These are phyloP conservation scores for Aspergillus costaricaensis DNA, from an alignment of 2,329 filamentous ascomycete species.

Conservation along the genomic window DNA sequence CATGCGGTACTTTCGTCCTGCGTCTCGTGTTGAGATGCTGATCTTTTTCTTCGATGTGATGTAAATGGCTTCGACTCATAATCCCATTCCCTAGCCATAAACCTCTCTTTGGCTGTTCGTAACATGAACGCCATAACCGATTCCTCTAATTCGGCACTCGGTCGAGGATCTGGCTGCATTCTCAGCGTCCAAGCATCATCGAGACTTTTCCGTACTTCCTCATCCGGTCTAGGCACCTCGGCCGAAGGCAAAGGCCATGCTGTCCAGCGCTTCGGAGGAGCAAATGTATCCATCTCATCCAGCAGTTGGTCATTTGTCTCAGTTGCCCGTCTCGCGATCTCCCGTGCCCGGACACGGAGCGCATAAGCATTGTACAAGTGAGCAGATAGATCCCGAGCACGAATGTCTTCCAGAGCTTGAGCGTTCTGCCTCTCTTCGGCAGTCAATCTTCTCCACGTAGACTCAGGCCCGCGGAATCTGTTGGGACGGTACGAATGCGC, in stretches of 20 bases:
- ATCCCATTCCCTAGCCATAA: conserved; percentile 47
- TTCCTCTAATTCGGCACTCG: conserved; percentile 68
- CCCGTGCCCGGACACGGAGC: conserved; percentile 57
- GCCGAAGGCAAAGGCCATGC: conserved; percentile 75
- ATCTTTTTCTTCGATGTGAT: not conserved
- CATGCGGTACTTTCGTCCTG: conserved; percentile 22
- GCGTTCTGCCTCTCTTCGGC: conserved; percentile 74
- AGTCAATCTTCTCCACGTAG: conserved; percentile 84
- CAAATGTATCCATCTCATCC: conserved; percentile 33
- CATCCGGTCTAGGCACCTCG: conserved; percentile 61
- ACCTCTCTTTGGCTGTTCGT: conserved; percentile 67
- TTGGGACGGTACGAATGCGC: conserved; percentile 59
- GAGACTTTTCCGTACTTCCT: conserved; percentile 52
- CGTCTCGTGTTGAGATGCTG: conserved; percentile 11
- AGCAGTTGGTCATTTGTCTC: conserved; percentile 5
- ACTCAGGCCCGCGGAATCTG: conserved; percentile 67
- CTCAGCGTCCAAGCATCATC: conserved; percentile 57
- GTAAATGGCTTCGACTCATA: not conserved
- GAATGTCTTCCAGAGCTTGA: conserved; percentile 63
- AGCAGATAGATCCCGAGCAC: conserved; percentile 67
- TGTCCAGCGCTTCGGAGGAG: conserved; percentile 67
- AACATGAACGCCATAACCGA: conserved; percentile 68
- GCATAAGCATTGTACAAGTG: conserved; percentile 80
- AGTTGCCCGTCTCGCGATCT: conserved; percentile 11
- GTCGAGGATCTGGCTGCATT: conserved; percentile 46